Conservation (phyloP, 2,329 filamentous ascomycete genomes). For the Paecilomyces dactylethromorphus region DNA sequence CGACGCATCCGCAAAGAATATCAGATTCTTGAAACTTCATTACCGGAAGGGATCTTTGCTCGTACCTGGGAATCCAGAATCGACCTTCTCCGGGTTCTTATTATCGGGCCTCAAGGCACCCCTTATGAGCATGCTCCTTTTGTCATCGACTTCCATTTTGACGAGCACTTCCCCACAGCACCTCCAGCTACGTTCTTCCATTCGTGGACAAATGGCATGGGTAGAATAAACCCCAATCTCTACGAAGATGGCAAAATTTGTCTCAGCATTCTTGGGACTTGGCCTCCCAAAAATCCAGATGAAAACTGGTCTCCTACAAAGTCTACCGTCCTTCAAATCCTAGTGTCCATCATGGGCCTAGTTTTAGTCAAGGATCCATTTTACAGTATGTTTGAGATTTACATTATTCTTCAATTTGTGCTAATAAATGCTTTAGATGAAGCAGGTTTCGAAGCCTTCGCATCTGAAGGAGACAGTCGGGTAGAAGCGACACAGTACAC, state of each 20-base stretch:
- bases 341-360: slow-evolving; percentile 52
- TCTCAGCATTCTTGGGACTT: slow-evolving; percentile 53
- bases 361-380: slow-evolving; percentile 56
- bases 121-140: slow-evolving; percentile 58
- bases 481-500: slow-evolving; percentile 46
- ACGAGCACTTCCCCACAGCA: slow-evolving; percentile 42
- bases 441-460: slow-evolving; percentile 52
- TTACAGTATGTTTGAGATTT: slow-evolving; percentile 41
- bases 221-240: slow-evolving; percentile 55
- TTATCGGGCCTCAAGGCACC: slow-evolving; percentile 53
- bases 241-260: slow-evolving; percentile 60
- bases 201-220: slow-evolving; percentile 49
- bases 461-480: slow-evolving; percentile 38
- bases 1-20: slow-evolving; percentile 53
- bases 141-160: slow-evolving; percentile 52
- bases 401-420: not conserved
- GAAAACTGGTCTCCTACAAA: slow-evolving; percentile 49
- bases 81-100: slow-evolving; percentile 52
- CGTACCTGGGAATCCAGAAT: slow-evolving; percentile 54
- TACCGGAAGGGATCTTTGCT: slow-evolving; percentile 52
- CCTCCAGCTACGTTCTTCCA: slow-evolving; percentile 55
- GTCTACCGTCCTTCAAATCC: slow-evolving; percentile 51
- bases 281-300: slow-evolving; percentile 46
- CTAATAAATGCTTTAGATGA: slow-evolving; percentile 39
- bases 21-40: slow-evolving; percentile 47